Percentiles rank a stretch among this genome's conserved stretches.
Conservation (phyloP, 2,329 filamentous ascomycete species). For the Aspergillus niger region DNA sequence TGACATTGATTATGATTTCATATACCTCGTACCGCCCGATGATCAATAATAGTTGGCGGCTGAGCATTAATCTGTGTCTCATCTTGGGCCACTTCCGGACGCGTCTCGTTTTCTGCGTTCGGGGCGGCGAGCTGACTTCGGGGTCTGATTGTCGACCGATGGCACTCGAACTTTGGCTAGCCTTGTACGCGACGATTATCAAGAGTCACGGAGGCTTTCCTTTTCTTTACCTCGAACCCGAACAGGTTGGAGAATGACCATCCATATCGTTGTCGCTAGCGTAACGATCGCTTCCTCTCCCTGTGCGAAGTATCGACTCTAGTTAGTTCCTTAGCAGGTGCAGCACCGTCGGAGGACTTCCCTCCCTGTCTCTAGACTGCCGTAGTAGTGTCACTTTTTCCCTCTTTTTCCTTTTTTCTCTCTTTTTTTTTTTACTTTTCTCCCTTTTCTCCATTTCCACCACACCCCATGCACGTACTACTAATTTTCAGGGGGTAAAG, state of each 20-base stretch:
- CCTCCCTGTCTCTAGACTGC: slow-evolving; percentile 7
- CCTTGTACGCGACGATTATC: slow-evolving; percentile 2
- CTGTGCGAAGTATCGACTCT: neutral
- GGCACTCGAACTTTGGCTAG: slow-evolving; percentile 2
- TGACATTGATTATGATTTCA: slow-evolving; percentile 4
- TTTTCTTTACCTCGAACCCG: slow-evolving; percentile 5
- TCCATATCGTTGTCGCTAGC: neutral
- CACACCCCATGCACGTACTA: neutral
- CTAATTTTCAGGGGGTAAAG: slow-evolving; percentile 9
- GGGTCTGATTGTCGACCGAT: slow-evolving; percentile 6
- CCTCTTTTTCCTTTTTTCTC: too few species aligned
- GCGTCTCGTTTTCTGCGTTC: slow-evolving; percentile 14
- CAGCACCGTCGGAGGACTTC: neutral
- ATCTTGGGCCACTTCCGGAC: slow-evolving; percentile 8
- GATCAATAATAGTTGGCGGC: slow-evolving; percentile 1
- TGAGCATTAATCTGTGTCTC: slow-evolving; percentile 1
- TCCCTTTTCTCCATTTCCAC: neutral
- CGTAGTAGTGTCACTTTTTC: neutral
- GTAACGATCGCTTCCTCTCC: slow-evolving; percentile 4
- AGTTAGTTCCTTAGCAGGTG: slow-evolving; percentile 1
- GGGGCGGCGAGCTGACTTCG: slow-evolving; percentile 3
- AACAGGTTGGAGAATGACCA: neutral
- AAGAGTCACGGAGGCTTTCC: slow-evolving; percentile 1
- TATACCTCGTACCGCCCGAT: slow-evolving; percentile 6
- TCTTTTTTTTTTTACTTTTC: too few species aligned